Conservation (phyloP, 345 rosid species). For the Pistacia vera region DNA sequence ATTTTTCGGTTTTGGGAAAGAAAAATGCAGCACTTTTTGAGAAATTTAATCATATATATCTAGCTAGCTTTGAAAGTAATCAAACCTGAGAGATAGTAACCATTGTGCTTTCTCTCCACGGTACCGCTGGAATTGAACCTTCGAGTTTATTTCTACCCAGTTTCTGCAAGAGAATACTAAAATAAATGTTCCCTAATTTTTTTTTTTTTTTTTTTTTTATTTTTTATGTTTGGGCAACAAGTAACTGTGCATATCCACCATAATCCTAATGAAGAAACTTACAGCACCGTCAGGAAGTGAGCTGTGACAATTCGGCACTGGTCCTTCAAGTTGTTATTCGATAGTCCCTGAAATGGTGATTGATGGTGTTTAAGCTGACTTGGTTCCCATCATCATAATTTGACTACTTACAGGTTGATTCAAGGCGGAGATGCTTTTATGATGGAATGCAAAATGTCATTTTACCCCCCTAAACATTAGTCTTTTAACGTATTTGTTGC, state of each 20-base stretch:
- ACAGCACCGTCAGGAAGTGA: constrained; percentile 37
- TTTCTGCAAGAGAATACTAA: constrained; percentile 32
- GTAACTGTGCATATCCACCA: constrained; percentile 24
- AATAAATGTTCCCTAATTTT: background rate
- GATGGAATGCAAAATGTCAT: too few species aligned
- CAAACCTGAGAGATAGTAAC: constrained; percentile 30
- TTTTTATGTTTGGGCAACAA: background rate
- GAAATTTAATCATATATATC: background rate
- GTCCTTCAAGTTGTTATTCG: constrained; percentile 48
- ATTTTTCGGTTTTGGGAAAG: background rate
- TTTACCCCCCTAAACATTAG: too few species aligned
- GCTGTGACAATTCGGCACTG: constrained; percentile 40
- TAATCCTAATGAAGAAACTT: too few species aligned
- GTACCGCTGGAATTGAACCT: constrained; percentile 43
- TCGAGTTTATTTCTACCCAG: constrained; percentile 39
- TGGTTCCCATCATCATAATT: background rate
- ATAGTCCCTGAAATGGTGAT: constrained; percentile 42
- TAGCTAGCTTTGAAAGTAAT: background rate
- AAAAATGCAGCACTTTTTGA: too few species aligned
- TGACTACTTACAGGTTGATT: background rate
- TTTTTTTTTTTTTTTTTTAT: too few species aligned
- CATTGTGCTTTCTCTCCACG: constrained; percentile 25
- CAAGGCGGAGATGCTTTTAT: constrained; percentile 23
- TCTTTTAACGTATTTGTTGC: too few species aligned
- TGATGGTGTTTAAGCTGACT: background rate